A percentile compares a stretch with the other conserved stretches of the same genome.
Evolutionary conservation across 495 filamentous ascomycete genomes (phyloP).

Genomic region (Penicillium ochrochloron): DNA sequence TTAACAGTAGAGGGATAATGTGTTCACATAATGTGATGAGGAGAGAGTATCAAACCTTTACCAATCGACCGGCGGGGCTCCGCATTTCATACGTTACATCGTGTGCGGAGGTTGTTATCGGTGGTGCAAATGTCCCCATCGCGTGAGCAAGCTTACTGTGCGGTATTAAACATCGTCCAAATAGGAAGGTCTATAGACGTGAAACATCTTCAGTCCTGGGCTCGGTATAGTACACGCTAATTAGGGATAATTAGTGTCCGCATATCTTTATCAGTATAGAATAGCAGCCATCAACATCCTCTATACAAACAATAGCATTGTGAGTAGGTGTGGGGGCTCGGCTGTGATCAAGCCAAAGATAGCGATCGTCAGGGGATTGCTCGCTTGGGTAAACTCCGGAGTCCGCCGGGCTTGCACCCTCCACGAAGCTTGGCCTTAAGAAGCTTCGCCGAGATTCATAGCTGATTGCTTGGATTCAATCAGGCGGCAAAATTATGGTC

Average conservation of each 20-base stretch:
- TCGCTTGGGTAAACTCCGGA: conserved; percentile 20
- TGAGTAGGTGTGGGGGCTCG: not conserved
- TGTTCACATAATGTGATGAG: conserved; percentile 5
- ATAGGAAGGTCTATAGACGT: not conserved
- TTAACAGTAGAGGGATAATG: not conserved
- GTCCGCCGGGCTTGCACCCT: conserved; percentile 18
- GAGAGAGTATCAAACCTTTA: not conserved
- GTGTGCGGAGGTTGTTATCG: conserved; percentile 18
- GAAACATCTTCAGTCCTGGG: not conserved
- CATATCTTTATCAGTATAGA: not conserved
- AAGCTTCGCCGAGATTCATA: conserved; percentile 21
- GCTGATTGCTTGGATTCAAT: conserved; percentile 7
- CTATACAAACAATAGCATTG: not conserved
- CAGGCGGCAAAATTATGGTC: not conserved
- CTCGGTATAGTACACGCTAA: too few relatives aligned
- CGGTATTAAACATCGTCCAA: not conserved
- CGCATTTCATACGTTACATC: conserved; percentile 24
- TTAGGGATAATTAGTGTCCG: not conserved
- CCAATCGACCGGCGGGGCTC: conserved; percentile 19
- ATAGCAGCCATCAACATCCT: not conserved
- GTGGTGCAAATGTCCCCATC: conserved; percentile 3
- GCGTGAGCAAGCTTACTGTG: not conserved
- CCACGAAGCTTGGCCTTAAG: conserved; percentile 23
- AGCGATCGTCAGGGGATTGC: conserved; percentile 17
- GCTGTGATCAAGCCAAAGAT: not conserved